Percentiles rank a stretch among this genome's conserved stretches.
Conservation (phyloP, 371 early-diverging fungal species). For the Haplosporangium sp. region DNA sequence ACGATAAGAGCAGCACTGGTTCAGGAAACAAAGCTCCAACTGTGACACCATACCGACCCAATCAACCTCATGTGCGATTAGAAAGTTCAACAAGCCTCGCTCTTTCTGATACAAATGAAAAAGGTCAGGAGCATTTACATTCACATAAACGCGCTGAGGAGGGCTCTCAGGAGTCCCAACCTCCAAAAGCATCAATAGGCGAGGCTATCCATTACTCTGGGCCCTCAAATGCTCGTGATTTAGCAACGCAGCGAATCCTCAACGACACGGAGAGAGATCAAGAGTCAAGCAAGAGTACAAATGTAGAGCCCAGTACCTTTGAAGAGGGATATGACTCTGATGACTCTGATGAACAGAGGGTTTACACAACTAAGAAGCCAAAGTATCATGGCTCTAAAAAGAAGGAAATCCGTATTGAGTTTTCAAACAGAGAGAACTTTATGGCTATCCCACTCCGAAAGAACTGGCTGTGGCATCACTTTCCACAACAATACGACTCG, state of each 20-base stretch:
- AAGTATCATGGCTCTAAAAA: conserved; percentile 47
- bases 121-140: background rate
- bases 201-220: conserved; percentile 31
- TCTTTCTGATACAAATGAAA: conserved; percentile 13
- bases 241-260: conserved; percentile 30
- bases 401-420: conserved; percentile 56
- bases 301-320: background rate
- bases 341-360: conserved; percentile 9
- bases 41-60: conserved; percentile 46
- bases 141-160: background rate
- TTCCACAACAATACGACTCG: conserved; percentile 55
- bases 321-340: background rate
- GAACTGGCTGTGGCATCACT: conserved; percentile 56
- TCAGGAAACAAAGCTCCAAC: conserved; percentile 9
- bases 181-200: conserved; percentile 5
- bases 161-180: background rate
- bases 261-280: conserved; percentile 19
- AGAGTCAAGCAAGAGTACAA: background rate
- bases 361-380: conserved; percentile 50
- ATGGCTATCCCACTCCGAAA: conserved; percentile 40
- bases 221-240: conserved; percentile 28
- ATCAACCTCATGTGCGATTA: conserved; percentile 36
- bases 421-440: conserved; percentile 40
- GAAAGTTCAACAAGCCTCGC: conserved; percentile 20
- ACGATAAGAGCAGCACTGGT: conserved; percentile 9